Conservation (phyloP, 768 basidiomycete species). For the Kwoniella bestiolae region DNA sequence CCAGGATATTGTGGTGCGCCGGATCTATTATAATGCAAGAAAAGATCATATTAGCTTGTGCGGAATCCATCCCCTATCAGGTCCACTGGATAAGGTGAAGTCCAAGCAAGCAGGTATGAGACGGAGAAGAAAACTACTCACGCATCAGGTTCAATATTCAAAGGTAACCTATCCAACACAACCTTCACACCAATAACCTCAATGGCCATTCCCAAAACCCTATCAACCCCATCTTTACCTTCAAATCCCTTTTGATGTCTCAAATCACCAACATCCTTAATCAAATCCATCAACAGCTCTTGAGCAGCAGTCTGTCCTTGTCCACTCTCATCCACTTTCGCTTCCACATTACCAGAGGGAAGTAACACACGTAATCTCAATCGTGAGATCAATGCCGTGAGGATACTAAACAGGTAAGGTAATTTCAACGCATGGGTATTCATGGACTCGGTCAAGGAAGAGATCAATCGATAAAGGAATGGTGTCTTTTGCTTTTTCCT, state of each 20-base stretch:
- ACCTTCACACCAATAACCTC: constrained; percentile 81
- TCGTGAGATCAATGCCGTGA: constrained; percentile 70
- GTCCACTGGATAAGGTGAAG: too few species aligned
- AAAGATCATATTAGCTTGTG: not conserved
- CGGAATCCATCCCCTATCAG: too few species aligned
- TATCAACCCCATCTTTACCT: constrained; percentile 84
- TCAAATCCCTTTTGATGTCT: constrained; percentile 82
- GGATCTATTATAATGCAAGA: constrained; percentile 22
- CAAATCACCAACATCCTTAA: constrained; percentile 73
- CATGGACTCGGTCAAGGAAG: constrained; percentile 69
- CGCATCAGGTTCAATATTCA: constrained; percentile 84
- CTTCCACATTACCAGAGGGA: constrained; percentile 46
- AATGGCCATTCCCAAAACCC: constrained; percentile 77
- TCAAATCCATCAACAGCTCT: constrained; percentile 68
- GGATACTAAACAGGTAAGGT: constrained; percentile 75
- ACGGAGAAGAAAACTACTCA: constrained; percentile 58
- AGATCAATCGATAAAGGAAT: constrained; percentile 68
- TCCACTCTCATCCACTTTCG: constrained; percentile 52
- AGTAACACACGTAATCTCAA: constrained; percentile 63
- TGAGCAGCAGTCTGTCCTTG: constrained; percentile 68
- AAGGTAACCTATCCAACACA: constrained; percentile 72
- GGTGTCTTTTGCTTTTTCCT: constrained; percentile 62
- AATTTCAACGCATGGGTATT: constrained; percentile 74
- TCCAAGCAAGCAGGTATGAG: not conserved
- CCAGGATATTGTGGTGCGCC: constrained; percentile 70